Evolutionary conservation across 2,329 filamentous ascomycete genomes (phyloP).

Genomic region (Fusarium oxysporum): DNA sequence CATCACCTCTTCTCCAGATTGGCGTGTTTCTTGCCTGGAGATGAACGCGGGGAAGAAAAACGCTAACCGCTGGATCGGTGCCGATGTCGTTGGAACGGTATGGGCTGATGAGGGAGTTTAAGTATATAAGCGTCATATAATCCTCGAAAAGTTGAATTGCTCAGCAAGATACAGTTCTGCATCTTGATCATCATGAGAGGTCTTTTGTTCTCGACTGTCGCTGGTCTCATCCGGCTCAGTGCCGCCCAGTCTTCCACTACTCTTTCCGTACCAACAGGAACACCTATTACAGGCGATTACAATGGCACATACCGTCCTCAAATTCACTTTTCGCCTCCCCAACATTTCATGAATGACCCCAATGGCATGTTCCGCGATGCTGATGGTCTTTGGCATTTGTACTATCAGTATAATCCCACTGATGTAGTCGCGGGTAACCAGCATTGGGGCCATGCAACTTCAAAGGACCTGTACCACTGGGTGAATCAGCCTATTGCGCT

Average conservation of each 20-base stretch:
- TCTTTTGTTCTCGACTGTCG: neutral
- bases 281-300: slow-evolving; percentile 43
- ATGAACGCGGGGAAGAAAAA: neutral
- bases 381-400: slow-evolving; percentile 70
- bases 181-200: slow-evolving; percentile 2
- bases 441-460: slow-evolving; percentile 76
- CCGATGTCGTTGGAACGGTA: neutral
- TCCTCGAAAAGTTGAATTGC: accelerated
- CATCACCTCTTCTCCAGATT: slow-evolving; percentile 15
- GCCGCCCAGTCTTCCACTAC: neutral
- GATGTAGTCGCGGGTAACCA: slow-evolving; percentile 66
- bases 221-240: neutral
- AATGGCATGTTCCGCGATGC: slow-evolving; percentile 72
- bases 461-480: slow-evolving; percentile 72
- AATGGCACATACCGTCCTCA: slow-evolving; percentile 58
- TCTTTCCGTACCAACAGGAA: slow-evolving; percentile 34
- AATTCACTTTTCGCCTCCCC: slow-evolving; percentile 66
- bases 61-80: neutral
- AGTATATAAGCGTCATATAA: neutral
- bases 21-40: neutral
- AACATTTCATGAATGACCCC: slow-evolving; percentile 70
- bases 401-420: slow-evolving; percentile 68
- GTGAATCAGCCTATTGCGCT: slow-evolving; percentile 72
- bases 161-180: neutral
- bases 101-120: neutral